phyloP scores from a whole-genome alignment of 257 asterid genomes.

The Jacaranda mimosifolia region DNA sequence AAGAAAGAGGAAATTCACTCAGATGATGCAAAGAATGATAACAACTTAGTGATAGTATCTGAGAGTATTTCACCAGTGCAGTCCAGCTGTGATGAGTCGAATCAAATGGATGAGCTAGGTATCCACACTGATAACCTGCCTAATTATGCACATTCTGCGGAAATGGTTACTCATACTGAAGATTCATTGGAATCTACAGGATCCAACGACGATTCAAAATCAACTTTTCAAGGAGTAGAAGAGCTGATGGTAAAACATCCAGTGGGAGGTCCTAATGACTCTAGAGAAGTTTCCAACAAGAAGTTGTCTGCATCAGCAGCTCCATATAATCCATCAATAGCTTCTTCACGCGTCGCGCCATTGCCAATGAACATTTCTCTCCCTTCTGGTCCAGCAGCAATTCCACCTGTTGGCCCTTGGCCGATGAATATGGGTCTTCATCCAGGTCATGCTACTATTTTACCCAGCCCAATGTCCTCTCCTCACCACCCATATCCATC shows the following conservation, averaged over 20 bases:
- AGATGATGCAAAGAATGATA: slow-evolving; percentile 42
- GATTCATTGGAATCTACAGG: slow-evolving; percentile 43
- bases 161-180: slow-evolving; percentile 18
- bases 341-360: slow-evolving; percentile 66
- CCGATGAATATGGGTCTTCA: slow-evolving; percentile 87
- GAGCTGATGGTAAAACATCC: slow-evolving; percentile 51
- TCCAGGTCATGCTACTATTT: slow-evolving; percentile 76
- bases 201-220: slow-evolving; percentile 43
- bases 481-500: slow-evolving; percentile 92
- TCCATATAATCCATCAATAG: slow-evolving; percentile 88
- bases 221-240: slow-evolving; percentile 55
- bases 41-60: slow-evolving; percentile 44
- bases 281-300: slow-evolving; percentile 68
- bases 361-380: slow-evolving; percentile 65
- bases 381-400: slow-evolving; percentile 72
- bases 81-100: slow-evolving; percentile 42
- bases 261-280: slow-evolving; percentile 53
- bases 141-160: slow-evolving; percentile 46
- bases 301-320: slow-evolving; percentile 97
- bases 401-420: slow-evolving; percentile 78
- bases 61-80: slow-evolving; percentile 41
- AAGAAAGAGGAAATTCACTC: slow-evolving; percentile 50
- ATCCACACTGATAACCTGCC: slow-evolving; percentile 14
- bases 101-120: slow-evolving; percentile 42
- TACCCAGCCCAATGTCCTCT: slow-evolving; percentile 78